These are phyloP conservation scores for Crithidia thermophila DNA, from an alignment of 208 protist species.

Conservation along the genomic window DNA sequence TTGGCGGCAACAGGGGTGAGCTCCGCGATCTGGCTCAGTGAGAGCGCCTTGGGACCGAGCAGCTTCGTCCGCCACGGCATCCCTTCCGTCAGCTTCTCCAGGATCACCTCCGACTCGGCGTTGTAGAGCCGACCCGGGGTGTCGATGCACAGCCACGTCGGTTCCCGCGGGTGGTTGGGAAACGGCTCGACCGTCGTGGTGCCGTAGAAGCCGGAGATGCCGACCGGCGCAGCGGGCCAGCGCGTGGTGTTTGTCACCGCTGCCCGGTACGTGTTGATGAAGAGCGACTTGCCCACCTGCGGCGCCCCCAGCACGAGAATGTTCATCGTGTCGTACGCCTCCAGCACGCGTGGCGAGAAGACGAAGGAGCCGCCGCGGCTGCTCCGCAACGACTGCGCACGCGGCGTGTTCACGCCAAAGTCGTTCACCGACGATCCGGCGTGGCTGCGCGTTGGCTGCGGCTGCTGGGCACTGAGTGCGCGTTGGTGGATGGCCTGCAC, in stretches of 20 bases:
- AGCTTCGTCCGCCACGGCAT: slow-evolving; percentile 79
- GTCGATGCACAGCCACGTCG: slow-evolving; percentile 82
- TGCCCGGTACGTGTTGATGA: slow-evolving; percentile 77
- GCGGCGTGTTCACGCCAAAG: slow-evolving; percentile 2
- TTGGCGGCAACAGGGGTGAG: slow-evolving; percentile 54
- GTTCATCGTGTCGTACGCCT: slow-evolving; percentile 45
- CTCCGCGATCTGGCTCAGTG: slow-evolving; percentile 37
- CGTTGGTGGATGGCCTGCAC: slow-evolving; percentile 12
- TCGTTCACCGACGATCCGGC: neutral
- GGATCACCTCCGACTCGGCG: slow-evolving; percentile 29
- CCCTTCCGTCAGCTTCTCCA: slow-evolving; percentile 58
- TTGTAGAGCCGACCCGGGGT: slow-evolving; percentile 78
- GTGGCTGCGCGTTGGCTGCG: neutral
- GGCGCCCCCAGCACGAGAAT: slow-evolving; percentile 78
- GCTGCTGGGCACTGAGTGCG: slow-evolving; percentile 13
- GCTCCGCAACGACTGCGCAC: slow-evolving; percentile 14
- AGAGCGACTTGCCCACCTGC: slow-evolving; percentile 81
- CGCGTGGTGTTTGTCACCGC: slow-evolving; percentile 59
- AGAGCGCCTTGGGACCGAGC: slow-evolving; percentile 39
- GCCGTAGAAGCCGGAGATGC: slow-evolving; percentile 79
- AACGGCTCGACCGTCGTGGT: slow-evolving; percentile 76
- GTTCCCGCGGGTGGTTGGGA: slow-evolving; percentile 61
- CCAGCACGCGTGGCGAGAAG: slow-evolving; percentile 20
- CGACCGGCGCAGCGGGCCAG: slow-evolving; percentile 79
- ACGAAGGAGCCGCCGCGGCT: slow-evolving; percentile 31